phyloP scores from a whole-genome alignment of 2,329 filamentous ascomycete species.

The Hypoxylon sp. region DNA sequence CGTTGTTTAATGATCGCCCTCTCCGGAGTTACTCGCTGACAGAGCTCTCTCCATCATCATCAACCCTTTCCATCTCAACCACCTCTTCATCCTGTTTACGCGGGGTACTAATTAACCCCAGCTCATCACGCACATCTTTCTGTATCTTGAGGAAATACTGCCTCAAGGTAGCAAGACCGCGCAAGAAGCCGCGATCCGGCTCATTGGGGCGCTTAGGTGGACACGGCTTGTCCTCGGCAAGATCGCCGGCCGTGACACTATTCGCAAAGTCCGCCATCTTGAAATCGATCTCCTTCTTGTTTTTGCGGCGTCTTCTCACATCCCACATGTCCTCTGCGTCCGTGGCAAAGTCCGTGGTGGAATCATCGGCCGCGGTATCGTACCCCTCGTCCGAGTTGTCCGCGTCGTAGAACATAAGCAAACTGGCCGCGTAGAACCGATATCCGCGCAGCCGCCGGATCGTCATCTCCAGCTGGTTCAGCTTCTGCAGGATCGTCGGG shows the following conservation, averaged over 20 bases:
- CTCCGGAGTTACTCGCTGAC: slow-evolving; percentile 46
- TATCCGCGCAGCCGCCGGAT: slow-evolving; percentile 83
- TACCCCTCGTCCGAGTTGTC: slow-evolving; percentile 66
- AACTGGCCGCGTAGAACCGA: slow-evolving; percentile 92
- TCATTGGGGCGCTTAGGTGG: slow-evolving; percentile 83
- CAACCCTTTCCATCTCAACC: slow-evolving; percentile 40
- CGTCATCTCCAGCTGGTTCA: slow-evolving; percentile 83
- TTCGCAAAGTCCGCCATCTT: slow-evolving; percentile 99
- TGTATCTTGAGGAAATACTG: slow-evolving; percentile 90
- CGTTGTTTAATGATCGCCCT: no score
- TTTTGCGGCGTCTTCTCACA: slow-evolving; percentile 54
- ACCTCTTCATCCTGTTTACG: slow-evolving; percentile 35
- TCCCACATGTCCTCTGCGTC: slow-evolving; percentile 63
- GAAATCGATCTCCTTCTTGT: slow-evolving; percentile 77
- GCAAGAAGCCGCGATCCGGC: slow-evolving; percentile 88
- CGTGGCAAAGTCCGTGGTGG: slow-evolving; percentile 65
- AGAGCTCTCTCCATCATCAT: slow-evolving; percentile 38
- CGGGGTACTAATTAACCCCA: slow-evolving; percentile 53
- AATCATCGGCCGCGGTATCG: slow-evolving; percentile 63
- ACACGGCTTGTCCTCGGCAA: slow-evolving; percentile 69
- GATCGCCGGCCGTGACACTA: slow-evolving; percentile 88
- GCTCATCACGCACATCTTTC: slow-evolving; percentile 71
- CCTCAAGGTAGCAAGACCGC: slow-evolving; percentile 79
- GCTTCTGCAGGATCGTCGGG: slow-evolving; percentile 83
- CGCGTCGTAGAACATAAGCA: slow-evolving; percentile 97